phyloP scores from a whole-genome alignment of 169 alveolate species.

The Cryptosporidium baileyi region DNA sequence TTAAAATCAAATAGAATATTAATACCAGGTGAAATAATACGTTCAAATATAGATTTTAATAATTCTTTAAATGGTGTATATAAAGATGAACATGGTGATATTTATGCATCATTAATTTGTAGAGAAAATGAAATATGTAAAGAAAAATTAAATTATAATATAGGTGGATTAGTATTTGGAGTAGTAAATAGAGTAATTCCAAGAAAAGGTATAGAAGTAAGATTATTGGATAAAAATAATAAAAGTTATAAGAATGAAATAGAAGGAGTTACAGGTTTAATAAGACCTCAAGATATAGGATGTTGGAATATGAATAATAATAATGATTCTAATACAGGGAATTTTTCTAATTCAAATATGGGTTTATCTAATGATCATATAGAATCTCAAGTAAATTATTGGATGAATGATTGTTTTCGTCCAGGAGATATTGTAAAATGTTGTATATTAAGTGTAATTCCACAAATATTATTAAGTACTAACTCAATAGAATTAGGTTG shows the following conservation, averaged over 20 bases:
- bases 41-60: background rate
- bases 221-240: slow-evolving; percentile 8
- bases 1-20: background rate
- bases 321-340: background rate
- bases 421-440: slow-evolving; percentile 66
- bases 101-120: slow-evolving; percentile 24
- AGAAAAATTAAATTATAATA: background rate
- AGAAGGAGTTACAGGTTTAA: slow-evolving; percentile 34
- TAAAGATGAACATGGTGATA: background rate
- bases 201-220: slow-evolving; percentile 59
- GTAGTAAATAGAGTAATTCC: slow-evolving; percentile 40
- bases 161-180: slow-evolving; percentile 24
- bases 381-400: slow-evolving; percentile 29
- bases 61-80: slow-evolving; percentile 9
- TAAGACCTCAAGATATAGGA: slow-evolving; percentile 49
- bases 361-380: slow-evolving; percentile 27
- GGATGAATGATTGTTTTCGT: slow-evolving; percentile 64
- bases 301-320: slow-evolving; percentile 48
- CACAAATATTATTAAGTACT: slow-evolving; percentile 38
- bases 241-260: slow-evolving; percentile 2
- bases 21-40: slow-evolving; percentile 51
- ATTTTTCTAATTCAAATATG: background rate
- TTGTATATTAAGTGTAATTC: slow-evolving; percentile 10
- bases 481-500: slow-evolving; percentile 49
- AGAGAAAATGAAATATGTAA: slow-evolving; percentile 28